A percentile compares a stretch with the other conserved stretches of the same genome.
These are phyloP conservation scores for Hsuehochloa calcarea DNA, from an alignment of 176 grass and related monocot genomes.

Conservation along the genomic window DNA sequence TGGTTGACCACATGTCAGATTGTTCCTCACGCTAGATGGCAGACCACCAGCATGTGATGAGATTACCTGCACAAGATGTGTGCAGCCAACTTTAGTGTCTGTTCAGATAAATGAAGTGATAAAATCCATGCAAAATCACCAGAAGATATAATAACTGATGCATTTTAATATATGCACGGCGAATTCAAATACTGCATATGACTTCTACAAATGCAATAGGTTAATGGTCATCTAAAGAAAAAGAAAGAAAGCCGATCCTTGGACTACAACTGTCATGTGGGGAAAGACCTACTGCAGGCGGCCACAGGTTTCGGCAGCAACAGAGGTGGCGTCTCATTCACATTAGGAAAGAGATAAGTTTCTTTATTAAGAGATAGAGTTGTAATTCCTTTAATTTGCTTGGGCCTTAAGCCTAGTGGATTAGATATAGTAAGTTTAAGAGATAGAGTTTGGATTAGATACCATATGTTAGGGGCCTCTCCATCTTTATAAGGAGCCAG, in stretches of 20 bases:
- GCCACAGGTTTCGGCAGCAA: no score
- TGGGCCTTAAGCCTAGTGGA: no score
- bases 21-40: constrained; percentile 8
- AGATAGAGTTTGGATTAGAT: no score
- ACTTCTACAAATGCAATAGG: background rate
- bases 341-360: no score
- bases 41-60: background rate
- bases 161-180: background rate
- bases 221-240: background rate
- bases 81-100: background rate
- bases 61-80: constrained; percentile 16
- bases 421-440: no score
- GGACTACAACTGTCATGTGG: no score
- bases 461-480: no score
- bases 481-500: no score
- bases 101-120: background rate
- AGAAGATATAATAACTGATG: background rate
- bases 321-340: no score
- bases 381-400: no score
- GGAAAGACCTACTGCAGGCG: no score
- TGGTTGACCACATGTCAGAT: background rate
- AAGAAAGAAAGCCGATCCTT: background rate
- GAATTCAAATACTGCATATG: background rate
- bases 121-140: background rate
- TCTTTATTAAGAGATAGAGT: no score